Evolutionary conservation across 306 rosid species (phyloP), one percentile per base, ranked within the genome.

Genomic region (Prosopis cineraria): DNA sequence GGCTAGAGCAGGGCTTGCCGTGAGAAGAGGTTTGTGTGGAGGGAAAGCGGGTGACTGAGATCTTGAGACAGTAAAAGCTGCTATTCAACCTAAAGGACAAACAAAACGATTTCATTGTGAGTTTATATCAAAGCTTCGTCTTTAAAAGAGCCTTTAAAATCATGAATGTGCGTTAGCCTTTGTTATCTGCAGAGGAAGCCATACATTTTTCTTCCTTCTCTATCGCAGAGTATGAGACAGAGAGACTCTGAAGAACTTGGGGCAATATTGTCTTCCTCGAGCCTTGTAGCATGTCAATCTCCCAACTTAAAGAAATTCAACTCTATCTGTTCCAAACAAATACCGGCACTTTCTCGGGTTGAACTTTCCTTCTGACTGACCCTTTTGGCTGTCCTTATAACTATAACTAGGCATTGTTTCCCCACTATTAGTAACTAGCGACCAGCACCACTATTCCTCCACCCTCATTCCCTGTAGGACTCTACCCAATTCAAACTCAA

Each of bases 371-470:
- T 73, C 74, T 52, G 59, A 79, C 80, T 77, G 56, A 78, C 60
- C 56, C 10, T 67, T 45, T 66, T n/a, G n/a, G n/a, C n/a, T n/a
- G n/a, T n/a, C 31, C 68, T 64, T 74, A 71, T 60, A 65, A 80
- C 80, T 72, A 55, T 75, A 76, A 55, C 12, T 56, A 64, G 79
- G 48, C 27, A 33, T 19, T 65, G 79, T 80, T 76, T 82, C 82
- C 41, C 76, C 80, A 77, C 31, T 41, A 66, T 43, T 78, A 74
- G 88, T 36, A 79, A 79, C 68, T 53, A 65, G 47, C 44, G 45
- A 58, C 60, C 62, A 52, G 10, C 6, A 20, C 11, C 60, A 31
- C 64, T 56, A 70, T 72, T 56, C 75, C 76, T 33, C 75, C 84
- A 72, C 25, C 13, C 53, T n/a, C 50, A 37, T 66, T 10, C 0